These are phyloP conservation scores for Cladophialophora immunda DNA, from an alignment of 2,329 filamentous ascomycete species.

Conservation along the genomic window DNA sequence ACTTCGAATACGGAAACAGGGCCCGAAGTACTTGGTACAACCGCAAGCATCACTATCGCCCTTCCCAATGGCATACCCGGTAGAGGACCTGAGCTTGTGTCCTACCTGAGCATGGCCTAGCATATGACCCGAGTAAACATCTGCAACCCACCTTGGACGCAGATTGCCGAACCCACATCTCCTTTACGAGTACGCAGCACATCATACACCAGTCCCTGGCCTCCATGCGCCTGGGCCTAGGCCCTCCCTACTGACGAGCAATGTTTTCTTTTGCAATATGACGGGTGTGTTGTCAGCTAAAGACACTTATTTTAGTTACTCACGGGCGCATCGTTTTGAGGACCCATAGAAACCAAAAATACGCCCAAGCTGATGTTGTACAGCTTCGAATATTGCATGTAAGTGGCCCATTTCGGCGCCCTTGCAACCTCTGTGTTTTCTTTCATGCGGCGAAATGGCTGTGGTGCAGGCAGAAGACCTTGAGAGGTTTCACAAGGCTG, in stretches of 20 bases:
- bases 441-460: background rate
- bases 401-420: background rate
- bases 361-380: background rate
- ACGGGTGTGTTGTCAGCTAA: background rate
- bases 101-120: background rate
- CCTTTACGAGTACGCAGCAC: background rate
- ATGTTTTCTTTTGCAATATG: background rate
- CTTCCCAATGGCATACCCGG: background rate
- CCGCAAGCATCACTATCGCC: background rate
- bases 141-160: background rate
- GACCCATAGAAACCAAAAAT: background rate
- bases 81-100: background rate
- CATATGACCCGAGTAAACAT: background rate
- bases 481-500: background rate
- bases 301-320: background rate
- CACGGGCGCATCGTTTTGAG: background rate
- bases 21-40: background rate
- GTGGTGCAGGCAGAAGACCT: background rate
- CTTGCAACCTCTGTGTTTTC: background rate
- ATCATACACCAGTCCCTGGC: background rate
- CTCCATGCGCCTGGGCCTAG: background rate
- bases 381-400: background rate
- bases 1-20: background rate
- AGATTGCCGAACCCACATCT: conserved; percentile 1
- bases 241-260: background rate